A percentile compares a stretch with the other conserved stretches of the same genome.
Evolutionary conservation across 805 yeast species (phyloP).

Genomic region (Schizosaccharomyces lindneri): DNA sequence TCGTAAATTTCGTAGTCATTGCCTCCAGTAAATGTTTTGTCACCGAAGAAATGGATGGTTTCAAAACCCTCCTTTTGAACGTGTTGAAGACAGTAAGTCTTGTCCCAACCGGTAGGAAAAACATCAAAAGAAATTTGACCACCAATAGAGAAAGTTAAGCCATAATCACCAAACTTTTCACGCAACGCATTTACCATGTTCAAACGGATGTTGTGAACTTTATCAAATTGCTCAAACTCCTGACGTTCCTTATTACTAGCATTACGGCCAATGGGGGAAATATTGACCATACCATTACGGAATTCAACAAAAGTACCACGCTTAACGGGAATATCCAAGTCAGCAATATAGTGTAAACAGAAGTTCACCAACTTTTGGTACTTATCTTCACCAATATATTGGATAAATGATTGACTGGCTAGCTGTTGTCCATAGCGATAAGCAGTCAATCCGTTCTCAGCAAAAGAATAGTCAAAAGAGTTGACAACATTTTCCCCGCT

Average conservation of each 20-base stretch:
- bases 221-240: slow-evolving; percentile 72
- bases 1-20: slow-evolving; percentile 91
- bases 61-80: slow-evolving; percentile 64
- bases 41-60: slow-evolving; percentile 93
- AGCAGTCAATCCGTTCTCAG: slow-evolving; percentile 96
- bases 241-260: slow-evolving; percentile 84
- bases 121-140: slow-evolving; percentile 98
- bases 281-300: slow-evolving; percentile 98
- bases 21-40: slow-evolving; percentile 87
- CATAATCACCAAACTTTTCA: slow-evolving; percentile 57
- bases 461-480: slow-evolving; percentile 84
- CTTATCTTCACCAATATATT: slow-evolving; percentile 86
- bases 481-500: slow-evolving; percentile 24
- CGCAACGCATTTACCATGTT: slow-evolving; percentile 65
- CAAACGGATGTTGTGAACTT: slow-evolving; percentile 56
- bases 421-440: slow-evolving; percentile 71
- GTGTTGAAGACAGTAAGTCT: slow-evolving; percentile 90
- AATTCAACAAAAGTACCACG: slow-evolving; percentile 97
- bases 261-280: slow-evolving; percentile 95
- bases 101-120: slow-evolving; percentile 99
- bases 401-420: slow-evolving; percentile 80
- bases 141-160: slow-evolving; percentile 89
- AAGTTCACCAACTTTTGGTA: slow-evolving; percentile 75
- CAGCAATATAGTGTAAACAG: slow-evolving; percentile 60
- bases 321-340: slow-evolving; percentile 78